These are phyloP conservation scores for Diutina neorugosa DNA, from an alignment of 1,139 yeast genomes.

Conservation along the genomic window DNA sequence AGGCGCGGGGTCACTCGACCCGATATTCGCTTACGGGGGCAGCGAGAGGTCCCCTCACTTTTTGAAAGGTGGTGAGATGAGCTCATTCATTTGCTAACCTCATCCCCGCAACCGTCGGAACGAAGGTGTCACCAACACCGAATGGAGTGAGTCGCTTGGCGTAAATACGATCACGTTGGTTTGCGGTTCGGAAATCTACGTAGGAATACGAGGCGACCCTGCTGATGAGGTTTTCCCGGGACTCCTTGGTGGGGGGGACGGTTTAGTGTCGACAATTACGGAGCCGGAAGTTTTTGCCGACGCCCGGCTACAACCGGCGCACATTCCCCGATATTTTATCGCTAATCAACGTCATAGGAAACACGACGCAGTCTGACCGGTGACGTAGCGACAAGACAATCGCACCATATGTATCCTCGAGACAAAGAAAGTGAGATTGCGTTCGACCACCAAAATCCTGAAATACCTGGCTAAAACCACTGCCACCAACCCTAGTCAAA, in stretches of 20 bases:
- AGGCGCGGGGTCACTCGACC: not conserved
- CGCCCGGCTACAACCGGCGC: not conserved
- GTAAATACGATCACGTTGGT: not conserved
- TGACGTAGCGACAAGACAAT: not conserved
- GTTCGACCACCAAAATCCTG: too few species aligned
- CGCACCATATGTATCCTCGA: too few species aligned
- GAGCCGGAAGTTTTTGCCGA: not conserved
- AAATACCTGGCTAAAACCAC: too few species aligned
- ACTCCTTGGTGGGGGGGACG: not conserved
- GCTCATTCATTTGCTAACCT: too few species aligned
- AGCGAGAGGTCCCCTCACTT: too few species aligned
- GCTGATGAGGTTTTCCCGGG: not conserved
- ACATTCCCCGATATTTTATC: not conserved
- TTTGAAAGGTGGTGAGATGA: too few species aligned
- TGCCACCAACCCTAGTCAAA: too few species aligned
- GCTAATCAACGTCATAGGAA: not conserved
- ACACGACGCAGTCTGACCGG: not conserved
- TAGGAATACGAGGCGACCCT: not conserved
- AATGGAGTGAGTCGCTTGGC: too few species aligned
- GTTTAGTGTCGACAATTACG: not conserved
- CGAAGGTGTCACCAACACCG: too few species aligned
- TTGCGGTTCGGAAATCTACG: not conserved
- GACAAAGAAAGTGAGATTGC: too few species aligned
- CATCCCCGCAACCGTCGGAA: too few species aligned
- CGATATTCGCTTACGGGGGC: too few species aligned